A percentile compares a stretch with the other conserved stretches of the same genome.
phyloP scores from a whole-genome alignment of 2,329 filamentous ascomycete species.

The Penicillium sp. region DNA sequence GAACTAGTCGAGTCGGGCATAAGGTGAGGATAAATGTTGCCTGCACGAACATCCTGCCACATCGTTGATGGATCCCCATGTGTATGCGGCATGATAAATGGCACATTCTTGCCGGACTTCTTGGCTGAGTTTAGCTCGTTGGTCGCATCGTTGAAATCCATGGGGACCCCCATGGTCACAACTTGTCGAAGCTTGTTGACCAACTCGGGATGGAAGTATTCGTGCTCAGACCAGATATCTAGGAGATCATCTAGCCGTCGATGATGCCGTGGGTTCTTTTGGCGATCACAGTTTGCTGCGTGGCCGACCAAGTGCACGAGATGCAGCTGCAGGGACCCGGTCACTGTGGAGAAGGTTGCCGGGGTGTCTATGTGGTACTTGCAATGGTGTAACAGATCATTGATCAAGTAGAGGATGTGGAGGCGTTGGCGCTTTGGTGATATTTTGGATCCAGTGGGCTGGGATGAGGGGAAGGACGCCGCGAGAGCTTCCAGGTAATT shows the following conservation, averaged over 20 bases:
- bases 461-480: slow-evolving; percentile 52
- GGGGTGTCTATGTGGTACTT: slow-evolving; percentile 50
- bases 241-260: slow-evolving; percentile 65
- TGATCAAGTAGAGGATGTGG: slow-evolving; percentile 75
- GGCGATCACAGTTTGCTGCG: slow-evolving; percentile 55
- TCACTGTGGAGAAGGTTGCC: slow-evolving; percentile 52
- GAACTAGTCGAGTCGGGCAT: slow-evolving; percentile 72
- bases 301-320: slow-evolving; percentile 62
- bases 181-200: slow-evolving; percentile 61
- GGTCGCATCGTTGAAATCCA: slow-evolving; percentile 28
- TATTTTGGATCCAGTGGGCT: slow-evolving; percentile 35
- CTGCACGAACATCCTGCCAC: slow-evolving; percentile 81
- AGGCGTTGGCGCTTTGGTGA: slow-evolving; percentile 69
- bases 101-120: slow-evolving; percentile 53
- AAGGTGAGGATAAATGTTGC: slow-evolving; percentile 76
- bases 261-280: slow-evolving; percentile 64
- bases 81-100: slow-evolving; percentile 70
- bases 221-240: slow-evolving; percentile 67
- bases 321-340: slow-evolving; percentile 56
- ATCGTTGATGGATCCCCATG: slow-evolving; percentile 73
- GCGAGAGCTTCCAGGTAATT: slow-evolving; percentile 74
- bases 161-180: slow-evolving; percentile 42
- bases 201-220: slow-evolving; percentile 59
- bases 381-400: slow-evolving; percentile 73
- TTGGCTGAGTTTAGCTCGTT: slow-evolving; percentile 40